Percentiles rank a stretch among this genome's conserved stretches.
These are phyloP conservation scores for Paramyrothecium sp. DNA, from an alignment of 2,329 filamentous ascomycete genomes.

Conservation along the genomic window DNA sequence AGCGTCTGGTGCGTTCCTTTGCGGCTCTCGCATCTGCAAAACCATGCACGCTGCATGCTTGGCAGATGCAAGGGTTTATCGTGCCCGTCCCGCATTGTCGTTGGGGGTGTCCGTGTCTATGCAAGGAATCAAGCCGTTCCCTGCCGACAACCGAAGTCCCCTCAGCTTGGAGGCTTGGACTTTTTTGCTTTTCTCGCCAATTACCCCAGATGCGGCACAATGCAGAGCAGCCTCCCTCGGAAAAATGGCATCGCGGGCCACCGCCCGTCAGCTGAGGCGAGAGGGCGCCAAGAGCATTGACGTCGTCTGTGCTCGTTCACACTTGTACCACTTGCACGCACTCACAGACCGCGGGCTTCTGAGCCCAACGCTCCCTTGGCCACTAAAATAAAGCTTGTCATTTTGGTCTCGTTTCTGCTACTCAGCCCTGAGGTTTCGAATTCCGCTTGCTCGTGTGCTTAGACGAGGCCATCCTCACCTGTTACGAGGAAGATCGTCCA, in stretches of 20 bases:
- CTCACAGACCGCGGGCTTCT: neutral
- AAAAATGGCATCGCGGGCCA: too few species aligned
- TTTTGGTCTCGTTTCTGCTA: neutral
- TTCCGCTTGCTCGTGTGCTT: neutral
- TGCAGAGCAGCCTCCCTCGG: neutral
- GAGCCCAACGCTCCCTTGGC: neutral
- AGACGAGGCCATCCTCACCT: neutral
- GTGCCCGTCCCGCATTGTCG: too few species aligned
- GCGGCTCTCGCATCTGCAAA: neutral
- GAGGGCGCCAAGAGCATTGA: neutral
- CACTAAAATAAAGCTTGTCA: neutral
- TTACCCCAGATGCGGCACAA: neutral
- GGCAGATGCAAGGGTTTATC: neutral
- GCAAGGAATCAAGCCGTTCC: neutral
- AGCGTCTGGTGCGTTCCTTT: neutral
- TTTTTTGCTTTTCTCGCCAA: too few species aligned
- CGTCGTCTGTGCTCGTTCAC: neutral
- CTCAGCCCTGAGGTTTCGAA: neutral
- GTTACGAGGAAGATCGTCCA: neutral
- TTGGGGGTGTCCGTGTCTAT: neutral
- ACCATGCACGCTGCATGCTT: neutral
- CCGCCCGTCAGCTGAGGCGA: neutral
- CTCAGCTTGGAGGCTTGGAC: too few species aligned
- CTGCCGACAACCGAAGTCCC: too few species aligned
- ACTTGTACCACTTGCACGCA: neutral